Percentiles rank a stretch among this genome's conserved stretches.
phyloP scores from a whole-genome alignment of 257 asterid genomes.

The Datura wrightii region DNA sequence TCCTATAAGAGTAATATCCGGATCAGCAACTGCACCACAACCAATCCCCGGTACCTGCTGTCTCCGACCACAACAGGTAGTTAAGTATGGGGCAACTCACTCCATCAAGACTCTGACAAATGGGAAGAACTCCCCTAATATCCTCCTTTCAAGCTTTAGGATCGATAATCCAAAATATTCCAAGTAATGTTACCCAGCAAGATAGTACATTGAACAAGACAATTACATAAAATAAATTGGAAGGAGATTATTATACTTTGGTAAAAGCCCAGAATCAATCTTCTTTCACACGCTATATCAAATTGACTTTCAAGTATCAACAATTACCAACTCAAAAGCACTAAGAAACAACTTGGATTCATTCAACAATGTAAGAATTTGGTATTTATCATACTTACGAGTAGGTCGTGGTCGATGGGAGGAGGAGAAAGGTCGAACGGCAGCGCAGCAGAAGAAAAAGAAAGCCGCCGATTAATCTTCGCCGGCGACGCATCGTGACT shows the following conservation, averaged over 20 bases:
- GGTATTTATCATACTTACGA: constrained; percentile 43
- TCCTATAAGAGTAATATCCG: neutral
- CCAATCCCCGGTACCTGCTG: neutral
- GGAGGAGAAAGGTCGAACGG: constrained; percentile 95
- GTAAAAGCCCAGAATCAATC: neutral
- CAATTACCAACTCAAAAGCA: neutral
- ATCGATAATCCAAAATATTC: neutral
- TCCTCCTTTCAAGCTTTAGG: neutral
- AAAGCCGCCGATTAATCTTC: constrained; percentile 18
- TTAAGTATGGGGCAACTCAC: neutral
- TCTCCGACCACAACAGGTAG: neutral
- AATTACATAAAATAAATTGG: neutral
- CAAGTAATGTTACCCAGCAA: constrained; percentile 1
- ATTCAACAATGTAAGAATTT: neutral
- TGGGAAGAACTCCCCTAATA: neutral
- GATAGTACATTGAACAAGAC: neutral
- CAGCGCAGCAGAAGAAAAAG: constrained; percentile 41
- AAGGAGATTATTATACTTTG: neutral
- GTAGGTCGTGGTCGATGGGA: constrained; percentile 80
- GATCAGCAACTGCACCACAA: neutral
- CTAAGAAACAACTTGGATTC: neutral
- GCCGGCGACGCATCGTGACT: neutral
- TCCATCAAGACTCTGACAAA: neutral
- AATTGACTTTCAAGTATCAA: neutral
- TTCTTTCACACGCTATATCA: neutral